Conservation (phyloP, 495 filamentous ascomycete genomes). For the Jackrogersella minutella region DNA sequence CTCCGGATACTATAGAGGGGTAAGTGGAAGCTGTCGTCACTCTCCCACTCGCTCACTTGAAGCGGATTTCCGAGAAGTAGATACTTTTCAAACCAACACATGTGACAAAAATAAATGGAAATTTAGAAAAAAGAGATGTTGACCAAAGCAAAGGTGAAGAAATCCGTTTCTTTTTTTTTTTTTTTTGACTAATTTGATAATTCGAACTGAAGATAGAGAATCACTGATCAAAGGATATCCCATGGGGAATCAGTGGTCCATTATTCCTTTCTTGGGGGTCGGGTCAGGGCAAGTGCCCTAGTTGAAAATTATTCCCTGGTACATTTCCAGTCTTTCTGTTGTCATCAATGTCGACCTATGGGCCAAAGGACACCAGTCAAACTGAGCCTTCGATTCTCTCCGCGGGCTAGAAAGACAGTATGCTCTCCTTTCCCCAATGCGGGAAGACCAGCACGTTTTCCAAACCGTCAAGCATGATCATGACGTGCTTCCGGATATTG, state of each 20-base stretch:
- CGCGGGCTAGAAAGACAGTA: neutral
- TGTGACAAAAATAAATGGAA: neutral
- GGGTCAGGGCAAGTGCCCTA: neutral
- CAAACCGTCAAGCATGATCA: conserved; percentile 3
- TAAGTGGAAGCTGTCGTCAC: conserved; percentile 22
- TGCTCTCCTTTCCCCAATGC: neutral
- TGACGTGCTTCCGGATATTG: conserved; percentile 25
- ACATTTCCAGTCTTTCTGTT: neutral
- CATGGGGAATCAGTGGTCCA: neutral
- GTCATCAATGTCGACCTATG: neutral
- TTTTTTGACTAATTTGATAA: too few species aligned
- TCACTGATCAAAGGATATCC: conserved; percentile 6
- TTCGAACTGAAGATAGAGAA: conserved; percentile 8
- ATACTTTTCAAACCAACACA: neutral
- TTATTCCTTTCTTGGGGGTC: neutral
- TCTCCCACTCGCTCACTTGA: conserved; percentile 3
- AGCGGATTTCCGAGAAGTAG: neutral
- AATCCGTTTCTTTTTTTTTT: too few species aligned
- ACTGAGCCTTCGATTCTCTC: neutral
- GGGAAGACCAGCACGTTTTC: neutral
- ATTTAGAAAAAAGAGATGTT: too few species aligned
- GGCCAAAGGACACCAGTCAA: neutral
- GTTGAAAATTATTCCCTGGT: neutral
- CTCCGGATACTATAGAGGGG: conserved; percentile 5
- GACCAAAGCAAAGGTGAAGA: neutral